Evolutionary conservation across 139 green algal species (phyloP), one percentile per base, ranked within the genome.

Genomic region (Closterium sp.): DNA sequence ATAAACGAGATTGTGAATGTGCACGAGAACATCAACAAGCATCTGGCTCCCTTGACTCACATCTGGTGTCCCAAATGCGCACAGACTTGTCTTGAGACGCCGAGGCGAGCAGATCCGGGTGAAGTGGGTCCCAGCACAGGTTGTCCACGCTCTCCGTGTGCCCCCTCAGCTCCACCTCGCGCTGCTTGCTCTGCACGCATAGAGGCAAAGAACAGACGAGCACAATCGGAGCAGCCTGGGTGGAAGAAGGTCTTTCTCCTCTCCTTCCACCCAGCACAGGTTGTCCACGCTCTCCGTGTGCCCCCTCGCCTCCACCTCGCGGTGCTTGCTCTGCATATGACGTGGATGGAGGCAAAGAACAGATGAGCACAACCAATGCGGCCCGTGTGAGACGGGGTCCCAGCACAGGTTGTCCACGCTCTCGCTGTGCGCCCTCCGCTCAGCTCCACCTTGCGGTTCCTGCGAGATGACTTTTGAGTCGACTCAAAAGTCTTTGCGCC

Each of bases 71-170:
- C 96, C 97, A 98, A 0, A 98, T 36, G 21, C 92, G 93, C 7
- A 95, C 92, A 0, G 93, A 97, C 7, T 85, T 92, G 89, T 98
- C 97, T n/a, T 94, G 95, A 19, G 95, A 96, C 0, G 93, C 96
- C 16, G 95, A 96, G 5, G 96, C 97, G 21, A 98, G 87, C 21
- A 92, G 21, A 5, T 93, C 90, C 1, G 90, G 90, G 9, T 93
- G 87, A 0, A 55, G 33, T 6, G 90, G 90, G 32, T 93, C 33
- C 90, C 90, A 93, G 55, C 69, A 87, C 66, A 93, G 34, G 30
- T 93, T 36, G 66, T 93, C 91, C 87, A 93, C 91, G 23, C 32
- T 89, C 33, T 88, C 87, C 3, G 25, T 93, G 87, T 93, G 91
- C 16, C 91, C 91, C 83, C 31, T 92, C 33, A 93, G 19, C 91